phyloP scores from a whole-genome alignment of 2,329 filamentous ascomycete species.

The Fusarium heterosporum region DNA sequence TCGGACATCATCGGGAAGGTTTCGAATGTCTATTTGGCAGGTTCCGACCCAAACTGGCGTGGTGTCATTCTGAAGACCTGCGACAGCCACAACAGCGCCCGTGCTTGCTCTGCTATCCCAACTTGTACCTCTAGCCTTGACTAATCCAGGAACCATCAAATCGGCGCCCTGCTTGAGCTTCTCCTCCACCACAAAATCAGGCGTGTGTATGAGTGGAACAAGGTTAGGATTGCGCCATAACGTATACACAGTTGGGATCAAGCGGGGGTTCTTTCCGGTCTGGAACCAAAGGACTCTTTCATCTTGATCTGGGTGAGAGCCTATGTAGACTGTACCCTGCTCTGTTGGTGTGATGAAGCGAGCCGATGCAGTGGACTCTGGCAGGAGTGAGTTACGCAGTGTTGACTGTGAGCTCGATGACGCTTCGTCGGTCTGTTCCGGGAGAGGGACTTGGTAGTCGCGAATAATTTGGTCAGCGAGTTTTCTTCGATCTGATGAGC shows the following conservation, averaged over 20 bases:
- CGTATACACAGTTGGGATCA: constrained; percentile 43
- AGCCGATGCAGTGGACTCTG: constrained; percentile 40
- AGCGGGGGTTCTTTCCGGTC: constrained; percentile 35
- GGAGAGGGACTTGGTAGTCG: constrained; percentile 37
- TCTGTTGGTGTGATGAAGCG: constrained; percentile 39
- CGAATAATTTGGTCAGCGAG: constrained; percentile 43
- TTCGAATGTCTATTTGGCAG: constrained; percentile 36
- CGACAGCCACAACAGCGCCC: constrained; percentile 41
- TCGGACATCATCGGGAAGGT: constrained; percentile 20
- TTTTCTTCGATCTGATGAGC: constrained; percentile 42
- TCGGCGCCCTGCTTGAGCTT: constrained; percentile 40
- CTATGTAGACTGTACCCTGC: constrained; percentile 38
- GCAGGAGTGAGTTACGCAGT: constrained; percentile 40
- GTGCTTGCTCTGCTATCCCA: constrained; percentile 37
- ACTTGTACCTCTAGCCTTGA: constrained; percentile 24
- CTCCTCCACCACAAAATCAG: constrained; percentile 42
- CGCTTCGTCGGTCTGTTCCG: constrained; percentile 29
- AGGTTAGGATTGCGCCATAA: constrained; percentile 41
- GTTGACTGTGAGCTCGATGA: constrained; percentile 29
- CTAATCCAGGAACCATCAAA: constrained; percentile 40
- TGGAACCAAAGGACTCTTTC: constrained; percentile 45
- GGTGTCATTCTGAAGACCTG: constrained; percentile 36
- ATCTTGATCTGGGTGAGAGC: constrained; percentile 31
- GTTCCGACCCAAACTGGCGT: constrained; percentile 39
- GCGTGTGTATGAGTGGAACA: constrained; percentile 39